These are phyloP conservation scores for Sporothrix dimorphospora DNA, from an alignment of 2,329 filamentous ascomycete genomes.

Conservation along the genomic window DNA sequence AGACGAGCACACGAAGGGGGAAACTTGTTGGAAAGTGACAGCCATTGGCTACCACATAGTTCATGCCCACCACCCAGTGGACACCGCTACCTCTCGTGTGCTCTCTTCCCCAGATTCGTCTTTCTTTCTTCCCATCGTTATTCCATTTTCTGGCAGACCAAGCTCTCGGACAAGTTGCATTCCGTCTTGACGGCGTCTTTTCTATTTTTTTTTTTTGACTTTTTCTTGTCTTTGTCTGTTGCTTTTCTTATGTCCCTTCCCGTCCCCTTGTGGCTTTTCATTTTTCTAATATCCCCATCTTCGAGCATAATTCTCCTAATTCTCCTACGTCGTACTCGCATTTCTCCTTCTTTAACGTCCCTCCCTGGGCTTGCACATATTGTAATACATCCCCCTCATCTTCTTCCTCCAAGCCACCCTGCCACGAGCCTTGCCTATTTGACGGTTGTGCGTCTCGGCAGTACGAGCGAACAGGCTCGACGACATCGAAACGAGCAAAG, in stretches of 20 bases:
- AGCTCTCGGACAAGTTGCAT: background rate
- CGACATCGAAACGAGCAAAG: background rate
- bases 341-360: background rate
- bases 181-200: background rate
- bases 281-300: background rate
- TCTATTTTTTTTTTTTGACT: background rate
- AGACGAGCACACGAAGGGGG: background rate
- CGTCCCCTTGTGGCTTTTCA: conserved; percentile 1
- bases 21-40: background rate
- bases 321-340: background rate
- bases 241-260: background rate
- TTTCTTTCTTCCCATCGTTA: background rate
- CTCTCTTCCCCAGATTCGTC: background rate
- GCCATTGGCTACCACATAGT: background rate
- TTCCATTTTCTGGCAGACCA: background rate
- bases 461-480: no score
- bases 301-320: background rate
- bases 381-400: background rate
- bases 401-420: background rate
- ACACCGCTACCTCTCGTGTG: background rate
- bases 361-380: background rate
- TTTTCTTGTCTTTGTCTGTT: background rate
- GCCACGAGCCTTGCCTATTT: background rate
- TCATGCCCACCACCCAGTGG: no score
- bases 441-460: background rate